Percentiles rank a stretch among this genome's conserved stretches.
phyloP scores from a whole-genome alignment of 176 grass and related monocot species.

The Chrysopogon serrulatus region DNA sequence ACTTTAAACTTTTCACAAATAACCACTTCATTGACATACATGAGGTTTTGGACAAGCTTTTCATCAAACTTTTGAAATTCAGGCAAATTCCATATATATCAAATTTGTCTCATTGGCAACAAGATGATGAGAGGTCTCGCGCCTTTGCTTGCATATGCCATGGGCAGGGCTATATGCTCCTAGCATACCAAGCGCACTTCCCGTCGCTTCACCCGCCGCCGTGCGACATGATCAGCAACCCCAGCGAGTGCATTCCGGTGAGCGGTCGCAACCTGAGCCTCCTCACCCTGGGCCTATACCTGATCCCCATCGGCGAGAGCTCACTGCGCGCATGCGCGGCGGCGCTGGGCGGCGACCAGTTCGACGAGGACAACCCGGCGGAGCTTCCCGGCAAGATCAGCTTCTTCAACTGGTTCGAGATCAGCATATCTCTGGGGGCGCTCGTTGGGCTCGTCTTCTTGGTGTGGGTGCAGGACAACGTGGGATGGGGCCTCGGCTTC shows the following conservation, averaged over 20 bases:
- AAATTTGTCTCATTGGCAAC: too few species aligned
- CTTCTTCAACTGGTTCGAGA: not conserved
- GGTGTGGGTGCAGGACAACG: not conserved
- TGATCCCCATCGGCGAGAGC: not conserved
- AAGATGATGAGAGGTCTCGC: too few species aligned
- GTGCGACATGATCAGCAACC: not conserved
- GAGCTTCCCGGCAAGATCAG: not conserved
- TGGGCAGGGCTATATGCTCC: not conserved
- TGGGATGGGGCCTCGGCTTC: not conserved
- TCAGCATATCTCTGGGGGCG: not conserved
- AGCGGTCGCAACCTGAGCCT: not conserved
- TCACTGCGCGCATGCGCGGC: not conserved
- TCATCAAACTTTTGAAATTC: too few species aligned
- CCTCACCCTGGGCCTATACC: not conserved
- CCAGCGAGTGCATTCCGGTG: not conserved
- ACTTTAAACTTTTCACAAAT: too few species aligned
- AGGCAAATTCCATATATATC: too few species aligned
- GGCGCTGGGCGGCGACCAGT: not conserved
- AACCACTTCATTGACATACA: too few species aligned
- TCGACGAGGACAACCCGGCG: not conserved
- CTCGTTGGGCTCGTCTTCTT: not conserved
- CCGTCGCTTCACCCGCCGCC: not conserved
- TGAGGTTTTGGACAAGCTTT: too few species aligned
- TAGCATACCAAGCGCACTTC: not conserved
- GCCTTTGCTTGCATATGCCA: too few species aligned